Base-by-base conservation (phyloP, 2,329 filamentous ascomycete genomes). In the Aspergillus vadensis region DNA sequence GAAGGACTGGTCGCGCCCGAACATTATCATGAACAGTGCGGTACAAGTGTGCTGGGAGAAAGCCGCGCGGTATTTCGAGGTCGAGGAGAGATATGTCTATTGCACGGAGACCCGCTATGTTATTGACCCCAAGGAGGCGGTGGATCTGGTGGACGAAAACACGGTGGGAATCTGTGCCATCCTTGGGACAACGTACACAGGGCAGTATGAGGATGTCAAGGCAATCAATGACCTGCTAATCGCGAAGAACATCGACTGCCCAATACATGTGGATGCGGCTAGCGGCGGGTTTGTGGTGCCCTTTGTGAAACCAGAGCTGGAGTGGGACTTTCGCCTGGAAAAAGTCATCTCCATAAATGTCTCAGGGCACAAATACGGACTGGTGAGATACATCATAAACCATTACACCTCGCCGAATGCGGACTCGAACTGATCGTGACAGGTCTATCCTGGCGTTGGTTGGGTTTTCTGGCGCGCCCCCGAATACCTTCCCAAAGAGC, bases 151-250 rank as follows among this genome's bases (percentile, higher is more conserved):
- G 36, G 88, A 91, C 63, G 88, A 91, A 74, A 91, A 91, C 66
- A 91, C 89, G 0, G 91, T 91, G 66, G 89, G 89, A n/a, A 79
- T 91, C 0, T 91, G 90, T 68, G 86, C 89, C 0, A 91, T 91
- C 56, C 69, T 91, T 5, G 88, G 89, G 3, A 87, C 83, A 54
- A 91, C 89, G 0, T 91, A 91, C 66, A 91, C 89, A 0, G 88
- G 89, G 0, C 87, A 91, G 69, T 91, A 88, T 63, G 88, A 91
- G 73, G 87, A 88, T 0, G 88, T 91, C 0, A 85, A 90, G 70
- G 85, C 87, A 67, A 83, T 91, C 19, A 85, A 84, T 19, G 81
- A 86, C 17, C 82, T 91, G 12, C 77, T 91, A 2, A 86, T 90
- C 63, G 80, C 85, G 47, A 59, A 52, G 10, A 63, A 65, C 2